phyloP scores from a whole-genome alignment of 225 moss, liverwort and hornwort species.

The Physcomitrellopsis africana region DNA sequence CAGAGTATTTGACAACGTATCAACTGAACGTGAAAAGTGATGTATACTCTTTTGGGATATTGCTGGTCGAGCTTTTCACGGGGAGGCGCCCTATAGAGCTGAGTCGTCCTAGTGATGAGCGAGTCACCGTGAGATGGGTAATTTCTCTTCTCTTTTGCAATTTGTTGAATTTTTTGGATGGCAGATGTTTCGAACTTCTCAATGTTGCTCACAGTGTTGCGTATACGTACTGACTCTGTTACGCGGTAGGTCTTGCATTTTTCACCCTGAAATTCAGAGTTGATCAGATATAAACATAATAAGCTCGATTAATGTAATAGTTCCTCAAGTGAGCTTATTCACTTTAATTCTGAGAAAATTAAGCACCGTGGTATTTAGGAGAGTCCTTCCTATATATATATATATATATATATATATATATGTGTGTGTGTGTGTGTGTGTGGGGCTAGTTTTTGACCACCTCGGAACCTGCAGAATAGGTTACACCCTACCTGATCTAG shows the following conservation, averaged over 20 bases:
- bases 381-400: no score
- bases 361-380: no score
- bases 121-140: conserved; percentile 69
- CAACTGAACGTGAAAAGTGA: conserved; percentile 69
- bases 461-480: no score
- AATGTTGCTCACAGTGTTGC: background rate
- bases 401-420: no score
- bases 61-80: conserved; percentile 64
- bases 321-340: no score
- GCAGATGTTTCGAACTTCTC: background rate
- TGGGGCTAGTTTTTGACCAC: no score
- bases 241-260: background rate
- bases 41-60: conserved; percentile 62
- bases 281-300: no score
- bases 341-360: no score
- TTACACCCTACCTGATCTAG: no score
- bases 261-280: background rate
- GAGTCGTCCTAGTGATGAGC: conserved; percentile 56
- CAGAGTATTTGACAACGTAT: conserved; percentile 64
- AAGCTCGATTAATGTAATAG: no score
- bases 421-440: no score
- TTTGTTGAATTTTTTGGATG: conserved; percentile 1
- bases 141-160: conserved; percentile 17
- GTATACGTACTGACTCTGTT: background rate
- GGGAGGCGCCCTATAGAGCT: conserved; percentile 67